Conservation (phyloP, 2,329 filamentous ascomycete genomes). For the Talaromyces sp. region DNA sequence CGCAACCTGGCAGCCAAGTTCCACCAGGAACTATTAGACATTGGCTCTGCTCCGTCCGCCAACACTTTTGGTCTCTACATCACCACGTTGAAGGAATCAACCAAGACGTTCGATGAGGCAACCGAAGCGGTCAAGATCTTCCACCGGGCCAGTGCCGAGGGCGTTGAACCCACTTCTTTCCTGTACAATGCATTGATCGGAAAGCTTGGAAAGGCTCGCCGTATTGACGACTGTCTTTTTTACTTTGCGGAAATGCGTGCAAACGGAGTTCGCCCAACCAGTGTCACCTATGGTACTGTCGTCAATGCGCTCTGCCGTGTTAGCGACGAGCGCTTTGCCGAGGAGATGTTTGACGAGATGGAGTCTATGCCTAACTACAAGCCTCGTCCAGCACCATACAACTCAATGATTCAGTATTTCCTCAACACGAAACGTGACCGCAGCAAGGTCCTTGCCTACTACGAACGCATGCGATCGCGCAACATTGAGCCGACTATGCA, state of each 20-base stretch:
- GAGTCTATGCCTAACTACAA: slow-evolving; percentile 99
- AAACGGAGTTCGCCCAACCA: slow-evolving; percentile 88
- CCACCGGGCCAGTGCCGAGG: slow-evolving; percentile 85
- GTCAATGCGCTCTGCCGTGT: slow-evolving; percentile 97
- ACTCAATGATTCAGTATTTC: slow-evolving; percentile 99
- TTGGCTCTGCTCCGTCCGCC: slow-evolving; percentile 86
- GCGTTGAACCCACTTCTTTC: slow-evolving; percentile 93
- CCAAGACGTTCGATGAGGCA: slow-evolving; percentile 96
- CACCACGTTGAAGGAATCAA: slow-evolving; percentile 95
- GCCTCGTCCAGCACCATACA: slow-evolving; percentile 92
- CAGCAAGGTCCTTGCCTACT: slow-evolving; percentile 88
- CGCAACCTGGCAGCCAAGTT: slow-evolving; percentile 77
- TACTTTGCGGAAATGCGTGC: slow-evolving; percentile 98
- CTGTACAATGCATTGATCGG: slow-evolving; percentile 97
- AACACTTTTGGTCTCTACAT: slow-evolving; percentile 99
- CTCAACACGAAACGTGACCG: slow-evolving; percentile 95
- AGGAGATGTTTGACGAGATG: slow-evolving; percentile 99
- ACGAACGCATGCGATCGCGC: slow-evolving; percentile 85
- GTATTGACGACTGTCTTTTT: slow-evolving; percentile 95
- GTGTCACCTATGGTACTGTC: slow-evolving; percentile 95
- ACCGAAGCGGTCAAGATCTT: slow-evolving; percentile 97
- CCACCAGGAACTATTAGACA: slow-evolving; percentile 85
- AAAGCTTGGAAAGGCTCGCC: slow-evolving; percentile 94
- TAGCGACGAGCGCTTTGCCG: slow-evolving; percentile 94
- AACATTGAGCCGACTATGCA: slow-evolving; percentile 88